Evolutionary conservation across 768 basidiomycete genomes (phyloP), one percentile per base, ranked within the genome.

Genomic region (Sarcodon aspratus): DNA sequence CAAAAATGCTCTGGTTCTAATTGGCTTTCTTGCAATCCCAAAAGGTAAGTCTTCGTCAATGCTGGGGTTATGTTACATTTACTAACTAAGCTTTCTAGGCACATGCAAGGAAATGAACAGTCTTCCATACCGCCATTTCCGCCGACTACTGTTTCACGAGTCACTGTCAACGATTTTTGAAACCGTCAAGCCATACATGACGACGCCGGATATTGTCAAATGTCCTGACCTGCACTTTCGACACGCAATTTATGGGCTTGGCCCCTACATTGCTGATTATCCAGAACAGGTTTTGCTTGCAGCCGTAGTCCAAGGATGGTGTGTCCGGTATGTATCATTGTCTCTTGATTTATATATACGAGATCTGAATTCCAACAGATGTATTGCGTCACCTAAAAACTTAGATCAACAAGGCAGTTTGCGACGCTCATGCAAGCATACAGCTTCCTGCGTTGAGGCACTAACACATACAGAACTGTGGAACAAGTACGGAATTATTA

Each of bases 1-100:
- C 18, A 38, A 52, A 5, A 44, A 54, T 27, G 47, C 44, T 1
- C 42, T 60, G 1, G 44, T 52, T 0, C 21, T 55, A 1, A 27
- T 57, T 0, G 52, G 48, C 0, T 66, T 64, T 48, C 50, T 64
- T 1, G 47, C 59, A 3, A 64, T 65, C 31, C 59, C 60, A 7
- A 63, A 61, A 51, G 48, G 61, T 50, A 11, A 27, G 21, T 27
- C 15, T 15, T 11, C 35, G 15, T 46, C 11, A 15, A 37, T 5
- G 27, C n/a, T 47, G 18, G 36, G 27, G 36, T 31, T 27, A 2
- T 27, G 21, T 45, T 15, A 50, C 32, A 9, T 3, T 31, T 12
- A 18, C 21, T 11, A 27, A 27, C 21, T 27, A 27, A 27, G 21
- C 21, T 27, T 27, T 27, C 6, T 31, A 56, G 55, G 51, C 2